phyloP scores from a whole-genome alignment of 2,329 filamentous ascomycete genomes.

The Aspergillus transmontanensis region DNA sequence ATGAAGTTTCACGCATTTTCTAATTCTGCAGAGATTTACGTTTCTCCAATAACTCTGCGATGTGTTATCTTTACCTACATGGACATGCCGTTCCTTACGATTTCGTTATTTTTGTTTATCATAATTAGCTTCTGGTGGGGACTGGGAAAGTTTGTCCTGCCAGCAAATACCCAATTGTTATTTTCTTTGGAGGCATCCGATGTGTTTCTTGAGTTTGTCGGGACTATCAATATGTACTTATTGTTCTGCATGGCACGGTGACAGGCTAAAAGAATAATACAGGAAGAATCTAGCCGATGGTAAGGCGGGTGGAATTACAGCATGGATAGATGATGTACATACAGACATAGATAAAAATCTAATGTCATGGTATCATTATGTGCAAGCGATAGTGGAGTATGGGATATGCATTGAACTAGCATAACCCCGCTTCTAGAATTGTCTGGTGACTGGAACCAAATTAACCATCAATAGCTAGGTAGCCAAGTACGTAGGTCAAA shows the following conservation, averaged over 20 bases:
- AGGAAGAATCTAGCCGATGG: background rate
- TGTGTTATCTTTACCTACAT: constrained; percentile 19
- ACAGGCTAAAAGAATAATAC: background rate
- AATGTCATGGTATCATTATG: background rate
- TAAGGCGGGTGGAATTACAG: background rate
- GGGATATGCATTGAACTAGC: background rate
- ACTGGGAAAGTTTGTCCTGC: constrained; percentile 19
- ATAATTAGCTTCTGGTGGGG: constrained; percentile 22
- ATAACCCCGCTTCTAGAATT: background rate
- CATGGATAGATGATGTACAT: background rate
- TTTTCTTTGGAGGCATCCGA: constrained; percentile 9
- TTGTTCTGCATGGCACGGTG: background rate
- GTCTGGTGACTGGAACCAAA: background rate
- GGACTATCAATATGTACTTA: background rate
- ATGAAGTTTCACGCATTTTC: background rate
- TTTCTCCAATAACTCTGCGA: constrained; percentile 16
- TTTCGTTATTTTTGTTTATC: background rate
- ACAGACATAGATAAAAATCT: background rate
- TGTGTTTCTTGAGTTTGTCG: constrained; percentile 8
- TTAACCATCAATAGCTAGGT: background rate
- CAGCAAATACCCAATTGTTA: constrained; percentile 39
- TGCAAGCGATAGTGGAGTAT: background rate
- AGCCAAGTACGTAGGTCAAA: background rate
- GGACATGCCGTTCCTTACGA: constrained; percentile 9
- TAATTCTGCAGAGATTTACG: background rate